Evolutionary conservation across 192 early-diverging fungal species (phyloP).

Genomic region (Dissophora globulifera): DNA sequence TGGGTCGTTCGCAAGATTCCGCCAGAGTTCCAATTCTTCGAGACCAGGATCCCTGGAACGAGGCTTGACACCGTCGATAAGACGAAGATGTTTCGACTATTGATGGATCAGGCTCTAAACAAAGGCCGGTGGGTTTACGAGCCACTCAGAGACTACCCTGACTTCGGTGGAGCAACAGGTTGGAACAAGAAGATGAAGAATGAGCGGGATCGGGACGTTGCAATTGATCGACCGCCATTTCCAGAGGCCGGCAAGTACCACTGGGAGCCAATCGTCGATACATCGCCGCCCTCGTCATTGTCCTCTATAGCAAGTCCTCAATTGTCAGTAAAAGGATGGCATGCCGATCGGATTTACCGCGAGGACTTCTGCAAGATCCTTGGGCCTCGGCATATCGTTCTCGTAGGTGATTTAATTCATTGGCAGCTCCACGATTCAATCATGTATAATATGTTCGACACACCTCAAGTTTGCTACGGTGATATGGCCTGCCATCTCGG

Average conservation of each 20-base stretch:
- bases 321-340: slow-evolving; percentile 6
- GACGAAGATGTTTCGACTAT: slow-evolving; percentile 27
- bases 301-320: not conserved
- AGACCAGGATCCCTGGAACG: slow-evolving; percentile 21
- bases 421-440: slow-evolving; percentile 66
- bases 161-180: slow-evolving; percentile 40
- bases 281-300: not conserved
- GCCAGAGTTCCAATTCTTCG: not conserved
- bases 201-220: slow-evolving; percentile 40
- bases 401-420: slow-evolving; percentile 62
- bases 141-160: slow-evolving; percentile 30
- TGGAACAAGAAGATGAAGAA: slow-evolving; percentile 50
- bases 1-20: slow-evolving; percentile 6
- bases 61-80: slow-evolving; percentile 15
- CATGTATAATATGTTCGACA: slow-evolving; percentile 64
- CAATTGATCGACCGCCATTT: slow-evolving; percentile 42
- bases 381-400: slow-evolving; percentile 54
- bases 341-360: slow-evolving; percentile 28
- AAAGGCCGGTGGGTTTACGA: slow-evolving; percentile 46
- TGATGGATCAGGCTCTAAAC: slow-evolving; percentile 40
- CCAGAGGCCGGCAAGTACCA: slow-evolving; percentile 50
- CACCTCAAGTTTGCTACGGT: slow-evolving; percentile 64
- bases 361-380: slow-evolving; percentile 55
- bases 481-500: slow-evolving; percentile 60
- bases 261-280: slow-evolving; percentile 20